Conservation (phyloP, 176 grass and related monocot species). For the Zea mays region DNA sequence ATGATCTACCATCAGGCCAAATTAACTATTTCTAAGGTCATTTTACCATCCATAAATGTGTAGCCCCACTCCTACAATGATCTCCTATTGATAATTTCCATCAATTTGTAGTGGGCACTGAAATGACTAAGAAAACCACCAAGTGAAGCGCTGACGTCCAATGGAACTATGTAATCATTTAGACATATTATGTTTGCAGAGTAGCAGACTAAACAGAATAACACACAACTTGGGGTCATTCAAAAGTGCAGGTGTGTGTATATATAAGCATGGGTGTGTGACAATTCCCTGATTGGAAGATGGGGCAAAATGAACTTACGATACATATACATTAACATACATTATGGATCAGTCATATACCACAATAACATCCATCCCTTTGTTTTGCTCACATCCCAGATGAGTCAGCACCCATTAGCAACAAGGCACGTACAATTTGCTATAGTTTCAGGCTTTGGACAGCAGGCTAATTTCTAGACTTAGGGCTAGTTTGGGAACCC, state of each 20-base stretch:
- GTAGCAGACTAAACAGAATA: not conserved
- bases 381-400: not conserved
- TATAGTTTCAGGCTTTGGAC: not conserved
- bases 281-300: not conserved
- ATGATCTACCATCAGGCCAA: not conserved
- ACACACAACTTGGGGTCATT: not conserved
- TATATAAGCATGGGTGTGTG: not conserved
- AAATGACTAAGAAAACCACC: not conserved
- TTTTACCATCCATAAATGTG: not conserved
- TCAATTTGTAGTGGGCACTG: not conserved
- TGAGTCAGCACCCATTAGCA: not conserved
- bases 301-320: not conserved
- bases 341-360: not conserved
- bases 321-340: not conserved
- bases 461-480: not conserved
- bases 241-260: not conserved
- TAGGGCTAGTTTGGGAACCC: too few species aligned
- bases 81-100: not conserved
- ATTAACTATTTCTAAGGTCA: not conserved
- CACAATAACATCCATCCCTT: not conserved
- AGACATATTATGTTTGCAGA: not conserved
- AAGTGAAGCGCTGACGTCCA: not conserved
- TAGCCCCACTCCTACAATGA: too few species aligned
- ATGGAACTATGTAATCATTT: not conserved
- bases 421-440: not conserved